A percentile compares a stretch with the other conserved stretches of the same genome.
phyloP scores from a whole-genome alignment of 306 rosid species.

The Crotalaria pallida region DNA sequence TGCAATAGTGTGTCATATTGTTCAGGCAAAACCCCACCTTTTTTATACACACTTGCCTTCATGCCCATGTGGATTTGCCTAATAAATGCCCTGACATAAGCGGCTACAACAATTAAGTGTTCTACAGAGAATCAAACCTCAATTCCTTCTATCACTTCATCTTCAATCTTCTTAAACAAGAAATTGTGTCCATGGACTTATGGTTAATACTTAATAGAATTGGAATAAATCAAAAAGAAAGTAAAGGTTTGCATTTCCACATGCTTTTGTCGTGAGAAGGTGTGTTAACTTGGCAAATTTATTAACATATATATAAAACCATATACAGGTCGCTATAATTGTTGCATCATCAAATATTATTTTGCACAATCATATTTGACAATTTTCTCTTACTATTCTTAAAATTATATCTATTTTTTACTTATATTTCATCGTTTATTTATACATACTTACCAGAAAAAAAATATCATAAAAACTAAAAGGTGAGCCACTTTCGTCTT shows the following conservation, averaged over 20 bases:
- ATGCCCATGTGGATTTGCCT: not conserved
- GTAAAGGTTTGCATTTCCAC: not conserved
- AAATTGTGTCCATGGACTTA: not conserved
- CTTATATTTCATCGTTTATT: too few relatives aligned
- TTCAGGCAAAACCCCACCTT: constrained; percentile 12
- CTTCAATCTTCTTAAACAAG: not conserved
- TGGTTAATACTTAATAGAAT: not conserved
- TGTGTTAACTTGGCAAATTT: too few relatives aligned
- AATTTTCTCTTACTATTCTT: too few relatives aligned
- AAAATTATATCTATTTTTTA: too few relatives aligned
- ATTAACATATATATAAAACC: too few relatives aligned
- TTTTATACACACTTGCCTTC: not conserved
- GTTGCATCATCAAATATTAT: too few relatives aligned
- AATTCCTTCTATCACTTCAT: not conserved
- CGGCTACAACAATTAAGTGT: not conserved
- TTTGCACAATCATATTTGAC: too few relatives aligned
- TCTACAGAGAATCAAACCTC: not conserved
- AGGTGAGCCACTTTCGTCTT: too few relatives aligned
- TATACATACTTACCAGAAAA: too few relatives aligned
- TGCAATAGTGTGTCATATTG: not conserved
- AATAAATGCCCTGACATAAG: not conserved
- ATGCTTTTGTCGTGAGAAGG: not conserved
- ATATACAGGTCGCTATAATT: too few relatives aligned
- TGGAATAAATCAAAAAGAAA: not conserved
- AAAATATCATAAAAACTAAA: too few relatives aligned